phyloP scores from a whole-genome alignment of 768 basidiomycete genomes.

The Kwoniella sp. region DNA sequence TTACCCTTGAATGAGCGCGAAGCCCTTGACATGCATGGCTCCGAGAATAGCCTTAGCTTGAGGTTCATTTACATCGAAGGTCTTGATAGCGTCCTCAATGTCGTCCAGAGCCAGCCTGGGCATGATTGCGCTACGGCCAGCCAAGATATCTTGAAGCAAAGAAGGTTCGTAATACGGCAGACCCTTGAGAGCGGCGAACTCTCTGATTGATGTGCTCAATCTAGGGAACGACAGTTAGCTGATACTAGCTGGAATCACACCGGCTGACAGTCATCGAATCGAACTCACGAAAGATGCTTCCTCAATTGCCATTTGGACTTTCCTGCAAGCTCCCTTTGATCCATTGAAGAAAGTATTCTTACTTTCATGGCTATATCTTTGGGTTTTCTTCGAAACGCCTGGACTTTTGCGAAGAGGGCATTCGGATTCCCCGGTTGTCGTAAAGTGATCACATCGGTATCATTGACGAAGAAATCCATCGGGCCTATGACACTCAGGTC shows the following conservation, averaged over 20 bases:
- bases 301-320: conserved; percentile 71
- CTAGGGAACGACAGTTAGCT: conserved; percentile 59
- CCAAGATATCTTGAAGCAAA: conserved; percentile 69
- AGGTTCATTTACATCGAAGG: conserved; percentile 82
- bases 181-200: conserved; percentile 82
- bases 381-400: conserved; percentile 59
- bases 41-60: conserved; percentile 86
- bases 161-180: conserved; percentile 73
- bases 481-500: conserved; percentile 66
- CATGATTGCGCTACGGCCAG: conserved; percentile 63
- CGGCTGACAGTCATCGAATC: not conserved
- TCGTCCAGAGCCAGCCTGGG: conserved; percentile 61
- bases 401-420: conserved; percentile 71
- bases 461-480: conserved; percentile 74
- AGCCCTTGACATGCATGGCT: conserved; percentile 72
- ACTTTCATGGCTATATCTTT: conserved; percentile 65
- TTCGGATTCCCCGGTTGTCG: conserved; percentile 64
- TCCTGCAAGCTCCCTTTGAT: conserved; percentile 64
- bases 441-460: conserved; percentile 84
- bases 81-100: conserved; percentile 68
- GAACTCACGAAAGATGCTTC: conserved; percentile 77
- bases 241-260: not conserved
- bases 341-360: conserved; percentile 56
- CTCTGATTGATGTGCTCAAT: conserved; percentile 85
- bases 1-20: conserved; percentile 93